Evolutionary conservation across 345 rosid genomes (phyloP).

Genomic region (Lumnitzera littorea): DNA sequence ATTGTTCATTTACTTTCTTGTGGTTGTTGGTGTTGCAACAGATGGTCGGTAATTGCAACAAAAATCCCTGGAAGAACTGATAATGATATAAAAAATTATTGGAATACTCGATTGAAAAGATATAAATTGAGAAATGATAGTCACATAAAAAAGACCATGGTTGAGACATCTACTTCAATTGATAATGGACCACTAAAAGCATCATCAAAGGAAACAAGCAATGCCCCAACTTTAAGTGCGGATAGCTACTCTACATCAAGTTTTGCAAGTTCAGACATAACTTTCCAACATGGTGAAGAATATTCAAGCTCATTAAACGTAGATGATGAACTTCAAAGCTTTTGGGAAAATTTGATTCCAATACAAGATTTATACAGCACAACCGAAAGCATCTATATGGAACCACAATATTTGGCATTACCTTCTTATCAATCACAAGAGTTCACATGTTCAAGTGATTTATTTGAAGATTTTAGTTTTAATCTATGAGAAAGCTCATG

Average conservation of each 20-base stretch:
- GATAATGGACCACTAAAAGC: no score
- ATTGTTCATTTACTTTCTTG: no score
- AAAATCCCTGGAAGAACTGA: no score
- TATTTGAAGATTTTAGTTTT: background rate
- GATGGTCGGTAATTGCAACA: no score
- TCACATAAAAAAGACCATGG: background rate
- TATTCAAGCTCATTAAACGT: background rate
- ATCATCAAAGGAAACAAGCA: no score
- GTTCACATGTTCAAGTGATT: background rate
- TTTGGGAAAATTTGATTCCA: background rate
- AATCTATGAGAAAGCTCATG: slow-evolving; percentile 1
- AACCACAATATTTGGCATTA: no score
- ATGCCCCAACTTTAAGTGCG: background rate
- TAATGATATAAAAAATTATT: no score
- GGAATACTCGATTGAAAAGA: no score
- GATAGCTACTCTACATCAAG: background rate
- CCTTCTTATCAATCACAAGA: background rate
- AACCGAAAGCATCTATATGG: background rate
- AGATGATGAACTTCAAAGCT: slow-evolving; percentile 6
- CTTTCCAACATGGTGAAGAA: background rate
- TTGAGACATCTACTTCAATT: background rate
- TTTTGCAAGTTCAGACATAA: background rate
- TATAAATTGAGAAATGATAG: background rate
- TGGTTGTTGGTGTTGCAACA: no score
- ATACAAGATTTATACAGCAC: background rate